These are phyloP conservation scores for Wickerhamomyces sp. DNA, from an alignment of 1,139 yeast species.

Conservation along the genomic window DNA sequence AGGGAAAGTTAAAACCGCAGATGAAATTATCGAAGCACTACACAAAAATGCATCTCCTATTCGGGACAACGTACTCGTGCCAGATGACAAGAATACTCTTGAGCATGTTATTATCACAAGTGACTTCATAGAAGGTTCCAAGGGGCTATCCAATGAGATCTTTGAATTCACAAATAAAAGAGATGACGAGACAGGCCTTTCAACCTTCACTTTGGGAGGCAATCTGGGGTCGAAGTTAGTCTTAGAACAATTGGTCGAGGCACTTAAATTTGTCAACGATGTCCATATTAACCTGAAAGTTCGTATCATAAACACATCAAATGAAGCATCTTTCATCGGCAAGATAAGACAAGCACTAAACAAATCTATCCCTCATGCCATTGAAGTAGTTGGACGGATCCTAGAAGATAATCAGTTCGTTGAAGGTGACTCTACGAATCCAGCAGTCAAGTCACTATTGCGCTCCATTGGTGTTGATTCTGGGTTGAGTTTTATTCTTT, in stretches of 20 bases:
- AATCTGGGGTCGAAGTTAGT: conserved; percentile 37
- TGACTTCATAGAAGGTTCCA: conserved; percentile 25
- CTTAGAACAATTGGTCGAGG: conserved; percentile 38
- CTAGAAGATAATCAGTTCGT: conserved; percentile 11
- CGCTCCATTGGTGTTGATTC: conserved; percentile 10
- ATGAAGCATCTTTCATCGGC: conserved; percentile 17
- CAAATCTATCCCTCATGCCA: conserved; percentile 13
- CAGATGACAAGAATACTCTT: conserved; percentile 26
- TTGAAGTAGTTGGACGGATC: conserved; percentile 10
- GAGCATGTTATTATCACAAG: conserved; percentile 33
- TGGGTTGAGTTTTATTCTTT: conserved; percentile 18
- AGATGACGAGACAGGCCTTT: conserved; percentile 15
- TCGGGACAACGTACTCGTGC: conserved; percentile 31
- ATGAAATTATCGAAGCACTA: conserved; percentile 16
- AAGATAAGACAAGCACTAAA: conserved; percentile 14
- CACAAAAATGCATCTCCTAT: conserved; percentile 21
- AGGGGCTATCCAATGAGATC: conserved; percentile 20
- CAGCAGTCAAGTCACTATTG: conserved; percentile 3
- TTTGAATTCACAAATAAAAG: conserved; percentile 14
- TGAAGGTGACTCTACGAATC: conserved; percentile 1
- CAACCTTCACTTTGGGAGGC: conserved; percentile 53
- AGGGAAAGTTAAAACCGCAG: conserved; percentile 27
- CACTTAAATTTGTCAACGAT: conserved; percentile 26
- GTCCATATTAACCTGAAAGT: conserved; percentile 31
- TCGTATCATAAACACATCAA: conserved; percentile 28